Base-by-base conservation (phyloP, 768 basidiomycete species). In the Termitomyces sp. region DNA sequence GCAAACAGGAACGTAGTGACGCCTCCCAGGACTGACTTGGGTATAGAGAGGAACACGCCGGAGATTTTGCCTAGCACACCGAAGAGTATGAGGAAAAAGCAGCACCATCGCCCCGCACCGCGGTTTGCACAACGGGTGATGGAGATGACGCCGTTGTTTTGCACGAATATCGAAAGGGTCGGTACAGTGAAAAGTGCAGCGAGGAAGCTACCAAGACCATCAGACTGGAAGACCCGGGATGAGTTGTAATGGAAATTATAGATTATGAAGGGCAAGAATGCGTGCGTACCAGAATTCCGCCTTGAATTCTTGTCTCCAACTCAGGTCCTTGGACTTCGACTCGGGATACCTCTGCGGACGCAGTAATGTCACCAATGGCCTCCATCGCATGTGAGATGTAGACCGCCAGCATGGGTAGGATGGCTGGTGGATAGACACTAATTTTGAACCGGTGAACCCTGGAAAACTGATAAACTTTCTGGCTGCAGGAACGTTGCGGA, bases 1-100 rank as follows among this genome's bases (percentile, higher is more conserved):
- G 88, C 86, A 64, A 94, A 93, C 10, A 93, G 76, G 77, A 93
- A 93, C 3, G 91, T 92, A 11, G 90, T 94, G 3, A 93, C 89
- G 3, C 91, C 90, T 2, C 91, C 91, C 0, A 91, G 78, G 7
- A 91, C 90, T 0, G 91, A 75, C 62, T 88, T 85, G 2, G 91
- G 92, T 56, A 94, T 92, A 1, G 90, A 83, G 16, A 94, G 80
- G 71, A 94, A 90, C 40, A 92, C 82, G 0, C 91, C 91, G 3
- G 90, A 86, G 40, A 93, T 70, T 67, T 93, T 94, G 40, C 90
- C 91, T 3, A 94, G 73, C 43, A 90, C 69, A 10, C 91, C 91
- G 57, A 89, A 91, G 15, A 91, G 67, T 62, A 93, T 85, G 63
- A 92, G 80, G 76, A 93, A 90, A 56, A 66, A 66, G 63, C 89